Base-by-base conservation (phyloP, 2,329 filamentous ascomycete genomes). In the Thielaviopsis populi region DNA sequence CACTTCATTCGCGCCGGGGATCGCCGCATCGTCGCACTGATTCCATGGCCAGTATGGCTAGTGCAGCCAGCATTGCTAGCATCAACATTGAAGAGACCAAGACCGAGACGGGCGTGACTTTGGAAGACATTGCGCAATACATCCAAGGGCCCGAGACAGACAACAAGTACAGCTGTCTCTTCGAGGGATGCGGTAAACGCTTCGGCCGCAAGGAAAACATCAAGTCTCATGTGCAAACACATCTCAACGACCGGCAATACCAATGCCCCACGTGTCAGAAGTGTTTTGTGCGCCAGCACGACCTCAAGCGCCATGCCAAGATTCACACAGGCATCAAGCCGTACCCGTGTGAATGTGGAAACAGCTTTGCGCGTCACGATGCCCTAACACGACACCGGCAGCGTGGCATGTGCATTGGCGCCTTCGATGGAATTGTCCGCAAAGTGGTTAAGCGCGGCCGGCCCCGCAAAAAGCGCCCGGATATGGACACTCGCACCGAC, bases 161-260 rank as follows among this genome's bases (percentile, higher is more conserved):
- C 69, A 85, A 86, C 69, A 91, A 90, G 74, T 94, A 87, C 86
- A 78, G 85, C 6, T 94, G 88, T 72, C 75, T 83, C n/a, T 91
- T 77, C 65, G 80, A 89, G 8, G 85, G 85, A 33, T 99, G 94
- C 74, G 83, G 85, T 69, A 95, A 96, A 74, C 83, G 85, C 62
- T 97, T 99, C 72, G 92, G 91, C n/a, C 84, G 94, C 69, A 95
- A 96, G 74, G 94, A 99, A 74, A 97, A 99, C 75, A 96, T 97
- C 78, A 95, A 96, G 73, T 95, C 91, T 0, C 94, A 99, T 73
- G 89, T 99, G 15, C 94, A 99, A 75, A 99, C 94, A 2, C 94
- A 99, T 75, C 85, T 99, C 68, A 94, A 95, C 70, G 94, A 99
- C 73, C 83, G 94, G 59, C 94, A 96, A 73, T 99, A 90, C 76